A percentile compares a stretch with the other conserved stretches of the same genome.
Evolutionary conservation across 495 filamentous ascomycete genomes (phyloP).

Genomic region (Xylaria palmicola): DNA sequence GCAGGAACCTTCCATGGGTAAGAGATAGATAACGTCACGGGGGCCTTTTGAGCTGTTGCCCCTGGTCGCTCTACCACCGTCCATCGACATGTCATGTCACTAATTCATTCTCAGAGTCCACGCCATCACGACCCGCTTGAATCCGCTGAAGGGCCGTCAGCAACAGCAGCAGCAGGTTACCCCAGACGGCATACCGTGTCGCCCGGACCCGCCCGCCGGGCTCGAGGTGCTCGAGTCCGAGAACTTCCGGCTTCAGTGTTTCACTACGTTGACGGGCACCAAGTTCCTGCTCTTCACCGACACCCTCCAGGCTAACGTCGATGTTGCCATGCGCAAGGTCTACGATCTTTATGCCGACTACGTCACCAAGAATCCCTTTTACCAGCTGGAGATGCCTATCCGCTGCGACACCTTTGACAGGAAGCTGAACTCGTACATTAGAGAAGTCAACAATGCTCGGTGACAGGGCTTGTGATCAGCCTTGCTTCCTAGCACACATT

Average conservation of each 20-base stretch:
- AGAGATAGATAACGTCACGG: conserved; percentile 7
- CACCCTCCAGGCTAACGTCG: conserved; percentile 83
- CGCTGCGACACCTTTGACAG: conserved; percentile 93
- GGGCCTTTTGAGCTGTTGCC: background rate
- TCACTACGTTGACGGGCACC: conserved; percentile 87
- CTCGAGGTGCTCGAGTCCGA: conserved; percentile 89
- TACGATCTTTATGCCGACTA: conserved; percentile 97
- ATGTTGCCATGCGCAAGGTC: conserved; percentile 73
- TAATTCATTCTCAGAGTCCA: conserved; percentile 60
- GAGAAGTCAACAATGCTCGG: conserved; percentile 53
- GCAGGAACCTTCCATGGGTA: conserved; percentile 97
- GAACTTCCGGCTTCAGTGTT: conserved; percentile 90
- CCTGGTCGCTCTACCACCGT: background rate
- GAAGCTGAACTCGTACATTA: conserved; percentile 70
- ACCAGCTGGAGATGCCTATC: conserved; percentile 95
- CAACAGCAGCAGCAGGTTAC: conserved; percentile 48
- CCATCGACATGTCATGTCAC: background rate
- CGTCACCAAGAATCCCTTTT: conserved; percentile 99
- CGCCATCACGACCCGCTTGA: conserved; percentile 82
- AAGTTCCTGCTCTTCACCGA: conserved; percentile 97
- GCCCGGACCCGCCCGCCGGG: conserved; percentile 62
- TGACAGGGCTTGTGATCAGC: conserved; percentile 21
- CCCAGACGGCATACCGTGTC: conserved; percentile 37
- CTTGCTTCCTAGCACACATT: conserved; percentile 6
- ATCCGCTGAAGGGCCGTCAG: conserved; percentile 51